Evolutionary conservation across 2,329 filamentous ascomycete species (phyloP).

Genomic region (Cytospora piceae): DNA sequence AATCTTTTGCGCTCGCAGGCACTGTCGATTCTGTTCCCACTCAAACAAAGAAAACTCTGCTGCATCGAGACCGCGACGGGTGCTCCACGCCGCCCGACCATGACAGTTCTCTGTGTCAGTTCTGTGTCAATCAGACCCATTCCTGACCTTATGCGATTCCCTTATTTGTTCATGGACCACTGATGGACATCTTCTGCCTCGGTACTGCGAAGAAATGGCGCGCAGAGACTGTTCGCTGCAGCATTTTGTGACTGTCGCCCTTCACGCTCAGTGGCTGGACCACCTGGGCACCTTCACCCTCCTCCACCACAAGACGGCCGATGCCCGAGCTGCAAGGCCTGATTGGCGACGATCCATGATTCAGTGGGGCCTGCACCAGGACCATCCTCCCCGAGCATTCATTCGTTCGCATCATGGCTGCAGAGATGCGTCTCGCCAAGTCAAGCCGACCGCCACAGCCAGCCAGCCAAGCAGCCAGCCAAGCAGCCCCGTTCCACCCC

Average conservation of each 20-base stretch:
- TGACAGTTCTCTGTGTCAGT: not conserved
- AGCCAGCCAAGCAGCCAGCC: no score
- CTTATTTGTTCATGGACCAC: not conserved
- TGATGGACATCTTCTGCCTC: not conserved
- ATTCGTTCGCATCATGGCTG: no score
- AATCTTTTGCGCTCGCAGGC: not conserved
- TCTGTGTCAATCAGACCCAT: not conserved
- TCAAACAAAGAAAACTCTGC: not conserved
- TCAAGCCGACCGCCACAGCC: no score
- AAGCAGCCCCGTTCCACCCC: no score
- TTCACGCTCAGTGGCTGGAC: not conserved
- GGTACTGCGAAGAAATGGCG: not conserved
- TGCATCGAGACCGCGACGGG: not conserved
- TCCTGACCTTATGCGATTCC: not conserved
- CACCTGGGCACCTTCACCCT: not conserved
- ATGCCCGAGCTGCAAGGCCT: not conserved
- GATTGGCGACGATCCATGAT: not conserved
- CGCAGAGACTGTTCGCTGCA: not conserved
- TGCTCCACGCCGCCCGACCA: not conserved
- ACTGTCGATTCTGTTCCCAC: not conserved
- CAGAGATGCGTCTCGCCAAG: no score
- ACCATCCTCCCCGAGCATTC: no score
- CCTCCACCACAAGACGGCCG: not conserved
- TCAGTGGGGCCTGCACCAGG: not conserved
- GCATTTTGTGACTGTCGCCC: not conserved